Evolutionary conservation across 352 stramenopile species (phyloP).

Genomic region (Phytopythium aichiense): DNA sequence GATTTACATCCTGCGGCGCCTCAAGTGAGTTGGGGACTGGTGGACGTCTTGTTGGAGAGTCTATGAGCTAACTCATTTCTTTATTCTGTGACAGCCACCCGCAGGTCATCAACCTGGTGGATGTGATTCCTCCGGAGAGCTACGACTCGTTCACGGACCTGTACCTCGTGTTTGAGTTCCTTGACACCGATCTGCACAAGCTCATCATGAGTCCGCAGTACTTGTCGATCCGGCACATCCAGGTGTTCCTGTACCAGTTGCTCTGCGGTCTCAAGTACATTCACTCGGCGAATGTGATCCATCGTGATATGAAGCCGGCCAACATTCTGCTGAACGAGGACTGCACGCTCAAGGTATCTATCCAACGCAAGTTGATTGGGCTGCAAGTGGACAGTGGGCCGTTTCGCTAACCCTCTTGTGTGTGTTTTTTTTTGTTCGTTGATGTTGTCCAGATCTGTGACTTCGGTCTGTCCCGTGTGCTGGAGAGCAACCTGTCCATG

Average conservation of each 20-base stretch:
- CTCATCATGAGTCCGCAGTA: conserved; percentile 93
- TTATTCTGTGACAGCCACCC: conserved; percentile 35
- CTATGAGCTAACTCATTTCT: background rate
- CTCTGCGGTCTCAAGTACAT: conserved; percentile 96
- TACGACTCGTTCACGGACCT: conserved; percentile 87
- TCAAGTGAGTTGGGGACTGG: conserved; percentile 38
- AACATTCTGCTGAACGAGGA: conserved; percentile 89
- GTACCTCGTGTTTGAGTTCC: conserved; percentile 92
- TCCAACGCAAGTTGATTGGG: background rate
- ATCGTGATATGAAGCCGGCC: conserved; percentile 87
- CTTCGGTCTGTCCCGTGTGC: conserved; percentile 80
- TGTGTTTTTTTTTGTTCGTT: background rate
- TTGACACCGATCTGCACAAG: conserved; percentile 93
- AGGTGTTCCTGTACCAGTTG: conserved; percentile 97
- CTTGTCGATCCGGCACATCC: conserved; percentile 93
- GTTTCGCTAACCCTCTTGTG: background rate
- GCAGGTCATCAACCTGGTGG: conserved; percentile 79
- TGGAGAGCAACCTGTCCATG: conserved; percentile 73
- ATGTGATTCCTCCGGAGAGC: conserved; percentile 80
- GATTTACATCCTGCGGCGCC: conserved; percentile 85
- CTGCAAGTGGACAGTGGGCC: background rate
- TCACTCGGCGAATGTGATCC: conserved; percentile 90
- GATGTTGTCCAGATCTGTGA: conserved; percentile 58
- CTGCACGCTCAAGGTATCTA: conserved; percentile 71
- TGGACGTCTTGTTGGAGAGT: background rate